phyloP scores from a whole-genome alignment of 371 early-diverging fungal species.

The Blakeslea trispora region DNA sequence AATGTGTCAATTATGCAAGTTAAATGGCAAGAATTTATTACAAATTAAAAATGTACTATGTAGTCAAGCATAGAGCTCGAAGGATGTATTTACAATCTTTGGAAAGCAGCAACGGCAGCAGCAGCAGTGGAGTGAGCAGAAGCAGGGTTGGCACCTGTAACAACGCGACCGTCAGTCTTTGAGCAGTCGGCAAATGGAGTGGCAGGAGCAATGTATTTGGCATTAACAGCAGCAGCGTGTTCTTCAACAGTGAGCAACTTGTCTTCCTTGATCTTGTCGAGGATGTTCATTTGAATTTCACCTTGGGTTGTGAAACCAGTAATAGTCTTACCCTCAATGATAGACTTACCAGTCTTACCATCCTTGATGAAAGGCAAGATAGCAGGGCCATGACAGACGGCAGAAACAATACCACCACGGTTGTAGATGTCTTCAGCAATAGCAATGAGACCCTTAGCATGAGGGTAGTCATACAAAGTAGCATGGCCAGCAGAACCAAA shows the following conservation, averaged over 20 bases:
- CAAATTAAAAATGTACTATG: background rate
- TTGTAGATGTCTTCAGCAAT: slow-evolving; percentile 53
- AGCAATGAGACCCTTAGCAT: slow-evolving; percentile 35
- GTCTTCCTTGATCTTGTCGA: slow-evolving; percentile 36
- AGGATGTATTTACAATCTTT: slow-evolving; percentile 4
- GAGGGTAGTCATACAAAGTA: slow-evolving; percentile 53
- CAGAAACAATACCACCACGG: slow-evolving; percentile 55
- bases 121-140: slow-evolving; percentile 55
- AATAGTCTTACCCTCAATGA: slow-evolving; percentile 44
- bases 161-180: slow-evolving; percentile 46
- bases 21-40: too few species aligned
- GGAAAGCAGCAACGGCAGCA: slow-evolving; percentile 46
- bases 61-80: background rate
- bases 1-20: too few species aligned
- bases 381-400: slow-evolving; percentile 60
- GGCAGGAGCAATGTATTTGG: slow-evolving; percentile 41
- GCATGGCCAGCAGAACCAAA: slow-evolving; percentile 59
- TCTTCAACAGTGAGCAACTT: slow-evolving; percentile 44
- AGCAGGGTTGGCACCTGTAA: slow-evolving; percentile 56
- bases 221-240: slow-evolving; percentile 33
- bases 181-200: slow-evolving; percentile 47
- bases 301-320: slow-evolving; percentile 55
- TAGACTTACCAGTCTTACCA: slow-evolving; percentile 38
- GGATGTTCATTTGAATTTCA: slow-evolving; percentile 38
- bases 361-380: slow-evolving; percentile 52